Conservation (phyloP, 2,329 filamentous ascomycete species). For the Amauroascus verrucosus region DNA sequence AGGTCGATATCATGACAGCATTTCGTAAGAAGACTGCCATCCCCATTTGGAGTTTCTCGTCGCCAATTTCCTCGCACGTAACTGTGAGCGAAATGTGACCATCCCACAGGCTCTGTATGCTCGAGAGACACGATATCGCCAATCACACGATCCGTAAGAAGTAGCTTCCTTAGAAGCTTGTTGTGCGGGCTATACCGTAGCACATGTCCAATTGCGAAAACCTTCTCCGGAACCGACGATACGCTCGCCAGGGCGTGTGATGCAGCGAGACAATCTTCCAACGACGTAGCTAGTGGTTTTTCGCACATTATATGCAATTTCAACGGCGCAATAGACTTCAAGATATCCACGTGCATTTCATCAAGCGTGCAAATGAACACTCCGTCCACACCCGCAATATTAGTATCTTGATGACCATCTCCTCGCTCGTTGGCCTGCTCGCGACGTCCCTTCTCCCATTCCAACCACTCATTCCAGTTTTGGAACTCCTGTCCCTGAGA, state of each 20-base stretch:
- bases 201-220: slow-evolving; percentile 92
- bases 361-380: slow-evolving; percentile 70
- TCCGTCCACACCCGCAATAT: slow-evolving; percentile 49
- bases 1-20: slow-evolving; percentile 95
- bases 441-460: slow-evolving; percentile 57
- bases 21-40: slow-evolving; percentile 77
- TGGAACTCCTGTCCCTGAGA: slow-evolving; percentile 57
- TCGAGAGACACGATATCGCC: slow-evolving; percentile 78
- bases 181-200: slow-evolving; percentile 90
- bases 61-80: slow-evolving; percentile 93
- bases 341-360: slow-evolving; percentile 74
- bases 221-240: slow-evolving; percentile 23
- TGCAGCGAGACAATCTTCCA: slow-evolving; percentile 69
- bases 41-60: slow-evolving; percentile 59
- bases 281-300: slow-evolving; percentile 76
- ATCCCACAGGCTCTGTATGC: slow-evolving; percentile 89
- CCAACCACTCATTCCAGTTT: slow-evolving; percentile 66
- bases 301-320: slow-evolving; percentile 84
- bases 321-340: slow-evolving; percentile 58
- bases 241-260: slow-evolving; percentile 32
- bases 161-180: slow-evolving; percentile 65
- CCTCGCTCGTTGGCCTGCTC: slow-evolving; percentile 43
- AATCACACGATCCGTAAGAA: slow-evolving; percentile 64
- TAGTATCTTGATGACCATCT: slow-evolving; percentile 32
- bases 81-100: slow-evolving; percentile 89